Evolutionary conservation across 2,329 filamentous ascomycete species (phyloP), one percentile per base, ranked within the genome.

Genomic region (Pyrenophora seminiperda): DNA sequence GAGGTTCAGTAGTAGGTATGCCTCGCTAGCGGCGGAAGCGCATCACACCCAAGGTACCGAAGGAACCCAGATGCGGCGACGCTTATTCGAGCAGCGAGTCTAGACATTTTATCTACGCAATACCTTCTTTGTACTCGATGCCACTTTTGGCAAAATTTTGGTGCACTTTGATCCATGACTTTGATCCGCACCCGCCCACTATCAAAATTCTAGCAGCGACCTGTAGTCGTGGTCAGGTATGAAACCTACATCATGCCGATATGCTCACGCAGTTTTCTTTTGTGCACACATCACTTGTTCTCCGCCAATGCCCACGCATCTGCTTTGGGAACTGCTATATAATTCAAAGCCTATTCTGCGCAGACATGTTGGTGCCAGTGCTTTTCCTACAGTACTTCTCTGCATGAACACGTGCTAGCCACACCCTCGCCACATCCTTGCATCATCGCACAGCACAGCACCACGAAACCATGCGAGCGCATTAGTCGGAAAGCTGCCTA

Each of bases 11-110:
- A n/a, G n/a, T n/a, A n/a, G n/a, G n/a, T 18, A 46, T 54, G 42
- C 51, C 47, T 47, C 41, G 51, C 51, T 59, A 54, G 50, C 50
- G 47, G 46, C 42, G 47, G 45, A 50, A 24, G 44, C 34, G 36
- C 43, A 56, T 54, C 50, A 41, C 41, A 48, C 51, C 47, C 47
- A 46, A 47, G 38, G 47, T 42, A 54, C 47, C 51, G 54, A 51
- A 54, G 37, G 54, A 51, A 54, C 32, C 50, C 44, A 43, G 41
- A 44, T 34, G 22, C 49, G 11, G 49, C 36, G 9, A 42, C 20
- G 53, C 48, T 39, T 41, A 18, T 34, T 42, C 27, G 29, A 32
- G 41, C 44, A 34, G 44, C 36, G 19, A 46, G 19, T 38, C 15
- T 10, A 17, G 17, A 17, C 24, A 17, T 17, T n/a, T 30, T 17